Base-by-base conservation (phyloP, 140 eudicot genomes). In the Oenanthe javanica region DNA sequence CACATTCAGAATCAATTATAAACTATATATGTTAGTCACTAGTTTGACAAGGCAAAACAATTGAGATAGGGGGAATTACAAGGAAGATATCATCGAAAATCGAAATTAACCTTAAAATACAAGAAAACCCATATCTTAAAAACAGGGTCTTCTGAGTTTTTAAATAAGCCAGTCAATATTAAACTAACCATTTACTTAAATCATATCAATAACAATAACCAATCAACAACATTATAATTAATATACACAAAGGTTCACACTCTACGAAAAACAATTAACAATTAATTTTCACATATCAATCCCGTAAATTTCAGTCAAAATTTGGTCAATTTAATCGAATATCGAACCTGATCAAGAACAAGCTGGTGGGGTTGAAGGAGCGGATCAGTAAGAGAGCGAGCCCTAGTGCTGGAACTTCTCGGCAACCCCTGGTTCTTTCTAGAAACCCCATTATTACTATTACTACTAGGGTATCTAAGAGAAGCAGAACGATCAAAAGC, bases 401-500 rank as follows among this genome's bases (percentile, higher is more conserved):
- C 81, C 76, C 97, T 83, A 51, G 89, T 67, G 80, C 98, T 92
- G 19, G 89, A 87, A 73, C 91, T 89, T 73, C 97, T 83, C 12
- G 91, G 88, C 84, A 92, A 55, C n/a, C 82, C 71, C 49, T 87
- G 92, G 75, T 83, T 85, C 69, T 69, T 89, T 85, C 79, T 89
- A 14, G 93, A 90, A 79, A 63, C 78, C 0, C 78, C 79, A 38
- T 10, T 40, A 40, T 40, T 40, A 40, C 3, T 40, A 40, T 40
- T 11, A 36, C 9, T 40, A 45, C 54, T 79, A 57, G 88, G 86
- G 47, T 79, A 82, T 84, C 93, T 85, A 59, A 84, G 76, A 55
- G 98, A 94, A 81, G 81, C 38, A 15, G 97, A 94, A 67, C 97
- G 92, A 84, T 86, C 97, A 80, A 92, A 94, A 15, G 63, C 85